phyloP scores from a whole-genome alignment of 768 basidiomycete genomes.

The Naganishia randhawae region DNA sequence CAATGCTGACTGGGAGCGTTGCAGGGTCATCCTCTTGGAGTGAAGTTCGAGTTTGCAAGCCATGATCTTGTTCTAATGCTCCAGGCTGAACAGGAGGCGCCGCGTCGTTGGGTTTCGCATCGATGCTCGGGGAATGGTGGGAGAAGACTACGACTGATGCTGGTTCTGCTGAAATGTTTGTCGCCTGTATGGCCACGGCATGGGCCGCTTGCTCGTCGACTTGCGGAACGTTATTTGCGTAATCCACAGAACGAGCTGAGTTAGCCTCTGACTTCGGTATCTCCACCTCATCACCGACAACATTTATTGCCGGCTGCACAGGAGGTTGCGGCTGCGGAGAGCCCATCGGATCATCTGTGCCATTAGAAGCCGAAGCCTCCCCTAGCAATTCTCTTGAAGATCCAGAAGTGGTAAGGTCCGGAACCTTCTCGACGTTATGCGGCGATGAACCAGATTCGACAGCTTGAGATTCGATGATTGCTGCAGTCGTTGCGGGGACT shows the following conservation, averaged over 20 bases:
- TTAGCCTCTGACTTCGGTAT: background rate
- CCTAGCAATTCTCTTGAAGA: background rate
- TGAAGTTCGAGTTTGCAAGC: background rate
- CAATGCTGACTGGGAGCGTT: background rate
- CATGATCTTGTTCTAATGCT: background rate
- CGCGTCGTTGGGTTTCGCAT: background rate
- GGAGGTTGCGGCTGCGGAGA: too few relatives aligned
- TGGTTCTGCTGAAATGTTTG: background rate
- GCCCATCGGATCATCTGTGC: background rate
- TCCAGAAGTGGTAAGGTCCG: background rate
- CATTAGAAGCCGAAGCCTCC: background rate
- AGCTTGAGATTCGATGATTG: background rate
- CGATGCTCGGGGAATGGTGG: background rate
- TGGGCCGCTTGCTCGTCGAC: background rate
- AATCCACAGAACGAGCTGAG: background rate
- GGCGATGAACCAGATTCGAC: background rate
- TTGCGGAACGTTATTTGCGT: background rate
- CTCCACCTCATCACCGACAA: background rate
- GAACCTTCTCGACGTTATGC: background rate
- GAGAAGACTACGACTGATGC: background rate
- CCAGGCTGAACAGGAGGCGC: background rate
- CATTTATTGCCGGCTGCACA: background rate
- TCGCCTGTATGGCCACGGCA: background rate
- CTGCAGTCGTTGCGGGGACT: background rate
- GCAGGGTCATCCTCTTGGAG: background rate